These are phyloP conservation scores for Isoetes engelmannii DNA, from an alignment of 83 land plant genomes.

Conservation along the genomic window DNA sequence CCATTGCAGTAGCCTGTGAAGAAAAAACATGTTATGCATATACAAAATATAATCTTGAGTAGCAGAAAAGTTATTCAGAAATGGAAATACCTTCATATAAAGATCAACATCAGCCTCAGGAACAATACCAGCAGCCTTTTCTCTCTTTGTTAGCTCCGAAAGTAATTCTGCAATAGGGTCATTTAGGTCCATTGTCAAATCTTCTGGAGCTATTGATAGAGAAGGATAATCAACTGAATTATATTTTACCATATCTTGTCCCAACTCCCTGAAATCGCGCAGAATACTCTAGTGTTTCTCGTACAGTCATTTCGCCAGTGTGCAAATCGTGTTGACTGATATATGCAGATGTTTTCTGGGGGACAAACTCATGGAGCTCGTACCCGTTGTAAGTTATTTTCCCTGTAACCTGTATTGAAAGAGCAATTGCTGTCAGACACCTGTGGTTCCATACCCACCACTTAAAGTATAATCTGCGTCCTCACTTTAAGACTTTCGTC, in stretches of 20 bases:
- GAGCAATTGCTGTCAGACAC: too few species aligned
- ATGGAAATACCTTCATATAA: constrained; percentile 42
- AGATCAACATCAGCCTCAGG: constrained; percentile 43
- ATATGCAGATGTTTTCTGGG: constrained; percentile 43
- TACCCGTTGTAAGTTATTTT: constrained; percentile 9
- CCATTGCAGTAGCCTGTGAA: constrained; percentile 30
- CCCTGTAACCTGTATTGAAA: neutral
- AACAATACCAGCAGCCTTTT: constrained; percentile 36
- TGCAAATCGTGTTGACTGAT: constrained; percentile 31
- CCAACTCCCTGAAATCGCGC: constrained; percentile 25
- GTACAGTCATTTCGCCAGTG: constrained; percentile 4
- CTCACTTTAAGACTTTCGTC: too few species aligned
- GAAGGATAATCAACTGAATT: neutral
- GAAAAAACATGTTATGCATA: neutral
- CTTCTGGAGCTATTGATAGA: neutral
- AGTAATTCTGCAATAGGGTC: constrained; percentile 25
- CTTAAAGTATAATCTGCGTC: too few species aligned
- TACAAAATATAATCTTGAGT: neutral
- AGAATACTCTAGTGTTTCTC: constrained; percentile 14
- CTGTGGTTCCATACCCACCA: too few species aligned
- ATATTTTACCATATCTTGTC: constrained; percentile 18
- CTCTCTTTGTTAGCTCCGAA: constrained; percentile 28
- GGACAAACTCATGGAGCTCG: neutral
- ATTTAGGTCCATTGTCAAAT: neutral
- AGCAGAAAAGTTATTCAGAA: neutral